phyloP scores from a whole-genome alignment of 495 filamentous ascomycete genomes.

The Hypoxylon lienhwacheense region DNA sequence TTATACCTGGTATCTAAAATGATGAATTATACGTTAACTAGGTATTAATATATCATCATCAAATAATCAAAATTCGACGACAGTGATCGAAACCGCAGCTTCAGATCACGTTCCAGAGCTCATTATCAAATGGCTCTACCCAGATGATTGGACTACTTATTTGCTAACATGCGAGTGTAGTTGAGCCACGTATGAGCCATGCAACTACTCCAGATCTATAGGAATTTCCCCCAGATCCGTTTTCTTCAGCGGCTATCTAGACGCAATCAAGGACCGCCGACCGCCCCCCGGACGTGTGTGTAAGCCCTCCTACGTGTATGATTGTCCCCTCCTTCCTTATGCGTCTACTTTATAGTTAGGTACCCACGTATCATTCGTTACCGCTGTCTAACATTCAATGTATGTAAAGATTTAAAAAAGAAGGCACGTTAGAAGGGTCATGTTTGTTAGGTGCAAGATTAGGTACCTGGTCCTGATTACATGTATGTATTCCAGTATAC shows the following conservation, averaged over 20 bases:
- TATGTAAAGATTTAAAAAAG: no score
- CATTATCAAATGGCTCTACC: neutral
- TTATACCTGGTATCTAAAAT: no score
- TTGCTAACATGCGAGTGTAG: no score
- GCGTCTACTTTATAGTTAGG: no score
- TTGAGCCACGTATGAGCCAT: neutral
- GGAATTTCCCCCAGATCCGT: neutral
- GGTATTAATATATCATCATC: neutral
- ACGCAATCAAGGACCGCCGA: neutral
- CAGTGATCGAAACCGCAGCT: conserved; percentile 14
- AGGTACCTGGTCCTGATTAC: no score
- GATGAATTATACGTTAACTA: neutral
- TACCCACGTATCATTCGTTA: no score
- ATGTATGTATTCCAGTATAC: neutral
- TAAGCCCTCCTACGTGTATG: conserved; percentile 27
- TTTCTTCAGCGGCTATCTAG: conserved; percentile 21
- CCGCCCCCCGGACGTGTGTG: conserved; percentile 2
- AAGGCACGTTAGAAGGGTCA: no score
- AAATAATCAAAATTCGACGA: neutral
- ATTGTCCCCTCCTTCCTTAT: conserved; percentile 24
- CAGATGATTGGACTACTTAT: no score
- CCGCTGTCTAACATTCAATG: no score
- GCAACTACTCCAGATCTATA: neutral
- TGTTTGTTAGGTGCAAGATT: no score
- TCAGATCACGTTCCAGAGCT: conserved; percentile 19